Evolutionary conservation across 441 rosid species (phyloP), one percentile per base, ranked within the genome.

Genomic region (Croton setiger): DNA sequence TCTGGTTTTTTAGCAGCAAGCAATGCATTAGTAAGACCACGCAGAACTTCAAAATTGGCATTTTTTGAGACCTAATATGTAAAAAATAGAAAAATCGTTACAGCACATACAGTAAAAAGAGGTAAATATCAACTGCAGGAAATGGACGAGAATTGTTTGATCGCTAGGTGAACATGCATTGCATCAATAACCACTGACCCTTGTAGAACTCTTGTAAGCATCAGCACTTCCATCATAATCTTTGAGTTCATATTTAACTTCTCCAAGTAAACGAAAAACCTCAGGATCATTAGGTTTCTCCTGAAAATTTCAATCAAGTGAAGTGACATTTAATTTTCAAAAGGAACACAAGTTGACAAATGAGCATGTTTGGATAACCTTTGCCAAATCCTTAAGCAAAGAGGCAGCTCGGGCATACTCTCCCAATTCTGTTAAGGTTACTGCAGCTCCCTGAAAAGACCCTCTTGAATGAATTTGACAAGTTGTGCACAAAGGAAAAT

Each of bases 1-100:
- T 84, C 88, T n/a, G 96, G 95, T 76, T 83, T 93, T 80, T 88
- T 86, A 14, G 98, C 89, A 82, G 97, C 97, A 78, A 93, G 82
- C 75, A 89, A 82, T 7, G 96, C 81, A 69, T 93, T 89, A 66
- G 93, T 80, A 66, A 82, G 86, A 64, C 97, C 97, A 47, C 88
- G 88, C 48, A 93, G 82, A 78, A 85, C 89, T 84, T 93, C 97
- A 73, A 93, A 89, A 72, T 87, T 79, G 41, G 85, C 71, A 69
- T 66, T 80, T 64, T 82, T 85, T 23, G 90, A 88, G 52, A 85
- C 83, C 98, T 93, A 75, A 11, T 68, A 74, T 68, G 63, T 43
- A 63, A 71, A 41, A n/a, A 14, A 33, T 13, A 63, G 72, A 27
- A 65, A 33, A 20, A 57, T 39, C 2, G 31, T 20, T 36, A 63